A percentile compares a stretch with the other conserved stretches of the same genome.
Evolutionary conservation across 2,329 filamentous ascomycete genomes (phyloP).

Genomic region (Xylaria sp.): DNA sequence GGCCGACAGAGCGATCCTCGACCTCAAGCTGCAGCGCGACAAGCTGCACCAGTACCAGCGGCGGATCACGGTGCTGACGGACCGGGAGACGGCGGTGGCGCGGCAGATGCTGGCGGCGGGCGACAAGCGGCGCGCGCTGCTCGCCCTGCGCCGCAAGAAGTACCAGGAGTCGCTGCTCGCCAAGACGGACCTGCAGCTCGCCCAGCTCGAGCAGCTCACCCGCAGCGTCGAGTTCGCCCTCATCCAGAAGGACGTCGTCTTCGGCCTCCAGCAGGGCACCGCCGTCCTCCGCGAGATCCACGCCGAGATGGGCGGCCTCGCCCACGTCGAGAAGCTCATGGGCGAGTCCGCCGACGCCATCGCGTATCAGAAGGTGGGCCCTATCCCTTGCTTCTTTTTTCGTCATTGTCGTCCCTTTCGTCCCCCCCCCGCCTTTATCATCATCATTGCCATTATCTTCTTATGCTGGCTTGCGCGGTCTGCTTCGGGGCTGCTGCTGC

Average conservation of each 20-base stretch:
- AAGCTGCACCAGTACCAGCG: conserved; percentile 96
- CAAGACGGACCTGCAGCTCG: conserved; percentile 92
- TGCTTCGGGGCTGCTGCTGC: neutral
- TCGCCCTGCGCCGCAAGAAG: conserved; percentile 92
- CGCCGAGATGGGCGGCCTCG: conserved; percentile 92
- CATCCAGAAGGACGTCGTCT: conserved; percentile 95
- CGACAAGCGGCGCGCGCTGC: conserved; percentile 79
- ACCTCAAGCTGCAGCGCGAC: conserved; percentile 97
- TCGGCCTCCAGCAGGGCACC: conserved; percentile 89
- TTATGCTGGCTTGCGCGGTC: neutral
- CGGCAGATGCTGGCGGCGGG: conserved; percentile 77
- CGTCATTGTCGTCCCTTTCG: neutral
- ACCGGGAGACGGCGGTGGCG: conserved; percentile 85
- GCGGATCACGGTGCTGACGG: conserved; percentile 82
- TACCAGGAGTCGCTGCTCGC: conserved; percentile 89
- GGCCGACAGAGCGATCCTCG: conserved; percentile 79
- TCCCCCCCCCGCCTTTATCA: neutral
- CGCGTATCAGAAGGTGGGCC: conserved; percentile 84
- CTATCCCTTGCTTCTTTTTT: too few relatives aligned
- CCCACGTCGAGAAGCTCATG: conserved; percentile 93
- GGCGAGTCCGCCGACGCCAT: conserved; percentile 88
- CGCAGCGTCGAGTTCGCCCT: conserved; percentile 91
- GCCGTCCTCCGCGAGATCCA: conserved; percentile 89
- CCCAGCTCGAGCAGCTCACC: conserved; percentile 86
- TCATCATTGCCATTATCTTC: neutral